Evolutionary conservation across 2,329 filamentous ascomycete species (phyloP), one percentile per base, ranked within the genome.

Genomic region (Paradendryphiella salina): DNA sequence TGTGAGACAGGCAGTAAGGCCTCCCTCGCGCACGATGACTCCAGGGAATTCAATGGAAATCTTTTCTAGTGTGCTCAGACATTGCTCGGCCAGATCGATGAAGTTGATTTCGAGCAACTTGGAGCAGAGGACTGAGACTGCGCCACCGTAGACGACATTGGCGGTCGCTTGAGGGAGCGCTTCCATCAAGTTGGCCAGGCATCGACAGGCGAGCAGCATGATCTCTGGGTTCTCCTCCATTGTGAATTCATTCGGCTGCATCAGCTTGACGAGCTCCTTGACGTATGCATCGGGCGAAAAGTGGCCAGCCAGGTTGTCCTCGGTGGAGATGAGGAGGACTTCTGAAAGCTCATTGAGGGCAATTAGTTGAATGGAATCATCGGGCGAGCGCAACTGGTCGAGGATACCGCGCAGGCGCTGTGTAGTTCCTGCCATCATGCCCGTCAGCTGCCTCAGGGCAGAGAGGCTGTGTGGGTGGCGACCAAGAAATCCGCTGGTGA

Each of bases 121-220:
- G 69, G 93, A 89, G 75, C 94, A 97, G 20, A 99, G 79, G 10
- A 99, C 86, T 2, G 94, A 92, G 4, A 99, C 94, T 28, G 94
- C 94, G 41, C 91, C 90, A n/a, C 92, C 93, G 70, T 97, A 97
- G 3, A 97, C 94, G 11, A 99, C 91, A 70, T 96, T 96, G 10
- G 91, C 89, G 40, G 94, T 94, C 50, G 93, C 93, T 28, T 90
- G 87, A 15, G 94, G 92, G 23, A 99, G 78, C 20, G 93, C 95
- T 73, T 99, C 94, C 94, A 99, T 99, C 47, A 99, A 75, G 71
- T 99, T 97, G 52, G 94, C 94, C 64, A 99, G 82, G 73, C 90
- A 97, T 53, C 95, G 88, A 70, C 94, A 99, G 15, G 94, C 93
- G 53, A 97, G 81, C 10, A 99, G 85, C 93, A 97, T 97, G 55